phyloP scores from a whole-genome alignment of 257 asterid species.

The Fraxinus pennsylvanica region DNA sequence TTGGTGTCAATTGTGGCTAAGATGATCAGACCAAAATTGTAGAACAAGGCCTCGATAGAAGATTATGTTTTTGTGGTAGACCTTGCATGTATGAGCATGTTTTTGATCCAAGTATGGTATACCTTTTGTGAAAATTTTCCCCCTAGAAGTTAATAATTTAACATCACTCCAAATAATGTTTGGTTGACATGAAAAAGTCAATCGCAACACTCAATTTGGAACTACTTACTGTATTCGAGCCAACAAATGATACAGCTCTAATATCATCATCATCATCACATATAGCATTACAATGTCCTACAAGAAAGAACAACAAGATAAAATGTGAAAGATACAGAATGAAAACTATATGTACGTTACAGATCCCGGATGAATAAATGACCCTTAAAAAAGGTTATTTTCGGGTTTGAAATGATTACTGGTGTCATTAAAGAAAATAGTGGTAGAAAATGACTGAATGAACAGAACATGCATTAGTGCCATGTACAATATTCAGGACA shows the following conservation, averaged over 20 bases:
- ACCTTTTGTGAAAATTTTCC: too few species aligned
- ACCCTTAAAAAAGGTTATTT: not conserved
- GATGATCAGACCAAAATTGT: not conserved
- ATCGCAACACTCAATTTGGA: slow-evolving; percentile 18
- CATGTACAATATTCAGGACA: slow-evolving; percentile 88
- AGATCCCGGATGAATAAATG: slow-evolving; percentile 16
- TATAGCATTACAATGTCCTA: slow-evolving; percentile 90
- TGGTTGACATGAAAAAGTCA: not conserved
- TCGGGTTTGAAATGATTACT: slow-evolving; percentile 19
- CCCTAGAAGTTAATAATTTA: too few species aligned
- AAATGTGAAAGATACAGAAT: not conserved
- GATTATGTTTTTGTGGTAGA: not conserved
- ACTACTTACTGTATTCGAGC: slow-evolving; percentile 78
- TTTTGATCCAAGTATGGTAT: not conserved
- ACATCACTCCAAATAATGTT: too few species aligned
- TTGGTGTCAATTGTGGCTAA: not conserved
- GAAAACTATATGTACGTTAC: slow-evolving; percentile 10
- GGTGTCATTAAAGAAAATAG: slow-evolving; percentile 16
- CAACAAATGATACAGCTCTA: slow-evolving; percentile 94
- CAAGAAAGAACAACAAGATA: slow-evolving; percentile 33
- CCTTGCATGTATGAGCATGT: not conserved
- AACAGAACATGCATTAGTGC: slow-evolving; percentile 59
- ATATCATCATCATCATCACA: slow-evolving; percentile 87
- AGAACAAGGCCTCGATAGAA: not conserved
- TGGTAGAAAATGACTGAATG: slow-evolving; percentile 14